phyloP scores from a whole-genome alignment of 148 eudicot species.

The Persicaria tinctoria region DNA sequence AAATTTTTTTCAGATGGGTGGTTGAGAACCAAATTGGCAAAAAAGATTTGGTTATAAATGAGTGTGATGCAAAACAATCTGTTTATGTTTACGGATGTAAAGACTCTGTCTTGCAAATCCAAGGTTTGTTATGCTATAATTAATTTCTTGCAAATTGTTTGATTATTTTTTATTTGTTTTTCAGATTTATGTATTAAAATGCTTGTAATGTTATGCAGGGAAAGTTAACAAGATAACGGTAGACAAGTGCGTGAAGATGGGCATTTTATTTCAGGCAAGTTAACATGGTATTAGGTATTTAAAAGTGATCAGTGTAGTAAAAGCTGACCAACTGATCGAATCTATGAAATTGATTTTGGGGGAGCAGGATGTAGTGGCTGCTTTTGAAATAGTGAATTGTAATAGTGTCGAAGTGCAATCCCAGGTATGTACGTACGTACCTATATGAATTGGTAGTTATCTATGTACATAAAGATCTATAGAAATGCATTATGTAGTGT shows the following conservation, averaged over 20 bases:
- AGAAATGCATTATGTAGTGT: too few species aligned
- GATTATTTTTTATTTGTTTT: background rate
- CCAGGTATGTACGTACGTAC: constrained; percentile 45
- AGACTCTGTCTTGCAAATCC: constrained; percentile 77
- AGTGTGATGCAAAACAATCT: constrained; percentile 85
- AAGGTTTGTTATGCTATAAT: constrained; percentile 38
- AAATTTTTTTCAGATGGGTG: constrained; percentile 54
- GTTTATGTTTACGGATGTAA: constrained; percentile 89
- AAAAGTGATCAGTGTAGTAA: too few species aligned
- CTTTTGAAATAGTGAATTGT: constrained; percentile 95
- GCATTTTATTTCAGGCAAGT: constrained; percentile 74
- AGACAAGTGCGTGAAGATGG: constrained; percentile 94
- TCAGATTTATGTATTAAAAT: background rate
- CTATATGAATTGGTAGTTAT: background rate
- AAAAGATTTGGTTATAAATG: constrained; percentile 69
- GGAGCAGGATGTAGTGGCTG: constrained; percentile 93
- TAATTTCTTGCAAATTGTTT: too few species aligned
- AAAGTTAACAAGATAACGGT: constrained; percentile 91
- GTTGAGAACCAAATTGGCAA: constrained; percentile 86
- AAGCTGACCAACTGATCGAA: too few species aligned
- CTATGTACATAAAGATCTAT: too few species aligned
- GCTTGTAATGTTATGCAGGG: constrained; percentile 39
- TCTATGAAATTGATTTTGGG: background rate
- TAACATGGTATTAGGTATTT: background rate
- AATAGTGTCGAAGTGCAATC: constrained; percentile 86